Base-by-base conservation (phyloP, 345 rosid genomes). In the Bretschneidera sinensis region DNA sequence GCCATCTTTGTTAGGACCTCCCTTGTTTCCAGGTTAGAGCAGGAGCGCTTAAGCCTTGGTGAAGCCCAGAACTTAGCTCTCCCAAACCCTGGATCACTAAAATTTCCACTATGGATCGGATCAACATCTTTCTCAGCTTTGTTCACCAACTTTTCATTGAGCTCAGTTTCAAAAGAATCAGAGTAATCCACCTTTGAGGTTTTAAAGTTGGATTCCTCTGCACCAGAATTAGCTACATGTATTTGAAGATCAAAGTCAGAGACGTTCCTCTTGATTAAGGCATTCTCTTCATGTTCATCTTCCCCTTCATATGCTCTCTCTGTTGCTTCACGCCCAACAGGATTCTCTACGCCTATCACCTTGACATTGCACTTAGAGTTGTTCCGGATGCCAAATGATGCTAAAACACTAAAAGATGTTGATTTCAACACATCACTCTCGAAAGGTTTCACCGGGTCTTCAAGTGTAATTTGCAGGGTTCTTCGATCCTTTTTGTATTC, bases 51-150 rank as follows among this genome's bases (percentile, higher is more conserved):
- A 23, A 85, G 96, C 79, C 67, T 74, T 13, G 95, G 95, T 1
- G 95, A 81, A 70, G 76, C 78, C 85, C 85, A 79, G 55, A 83
- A 67, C 55, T 72, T 74, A 17, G 78, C 73, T 66, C 65, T 89
- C 33, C 82, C 71, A 51, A 74, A 68, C 51, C 97, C 96, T 0
- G 97, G 97, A 75, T 94, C 99, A 63, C 97, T 94, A 39, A 84
- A 72, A 74, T 89, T 91, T 5, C 95, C 96, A 55, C 75, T 75
- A 66, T 76, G 78, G 0, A 75, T 51, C 22, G 51, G 24, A 24
- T 74, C 78, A 56, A 52, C 49, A 18, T 52, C 70, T n/a, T n/a
- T n/a, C n/a, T 62, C 63, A 23, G 51, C 60, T 45, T 25, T 60
- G 48, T 76, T 48, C 34, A 43, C 48, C 11, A 15, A 20, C 23